These are phyloP conservation scores for Pezicula radicicola DNA, from an alignment of 2,329 filamentous ascomycete species.

Conservation along the genomic window DNA sequence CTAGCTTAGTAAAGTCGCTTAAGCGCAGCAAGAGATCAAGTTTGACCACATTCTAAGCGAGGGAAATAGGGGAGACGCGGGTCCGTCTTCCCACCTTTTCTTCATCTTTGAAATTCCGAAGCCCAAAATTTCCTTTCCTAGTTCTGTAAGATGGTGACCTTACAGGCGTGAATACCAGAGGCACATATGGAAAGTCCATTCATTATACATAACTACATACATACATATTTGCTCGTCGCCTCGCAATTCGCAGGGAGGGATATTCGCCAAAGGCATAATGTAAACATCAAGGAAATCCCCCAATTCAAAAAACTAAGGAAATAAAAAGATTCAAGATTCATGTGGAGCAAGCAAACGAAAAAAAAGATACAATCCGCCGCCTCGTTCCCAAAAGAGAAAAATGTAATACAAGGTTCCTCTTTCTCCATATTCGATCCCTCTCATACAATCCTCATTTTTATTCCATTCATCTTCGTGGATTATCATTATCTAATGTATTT, in stretches of 20 bases:
- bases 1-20: too few relatives aligned
- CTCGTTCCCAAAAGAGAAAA: not conserved
- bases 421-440: not conserved
- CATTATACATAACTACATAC: too few relatives aligned
- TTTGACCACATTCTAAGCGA: too few relatives aligned
- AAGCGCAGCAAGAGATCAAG: too few relatives aligned
- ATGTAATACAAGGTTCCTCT: not conserved
- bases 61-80: too few relatives aligned
- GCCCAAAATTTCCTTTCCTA: too few relatives aligned
- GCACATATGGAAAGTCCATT: too few relatives aligned
- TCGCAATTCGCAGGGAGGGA: not conserved
- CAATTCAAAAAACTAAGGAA: not conserved
- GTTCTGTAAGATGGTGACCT: too few relatives aligned
- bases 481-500: constrained; percentile 1
- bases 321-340: not conserved
- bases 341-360: not conserved
- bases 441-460: not conserved
- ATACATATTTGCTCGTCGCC: not conserved
- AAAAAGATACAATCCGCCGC: not conserved
- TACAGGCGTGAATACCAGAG: too few relatives aligned
- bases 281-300: not conserved
- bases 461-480: not conserved
- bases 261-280: not conserved
- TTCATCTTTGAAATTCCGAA: too few relatives aligned
- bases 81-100: too few relatives aligned